These are phyloP conservation scores for Colletotrichum sp. DNA, from an alignment of 2,329 filamentous ascomycete genomes.

Conservation along the genomic window DNA sequence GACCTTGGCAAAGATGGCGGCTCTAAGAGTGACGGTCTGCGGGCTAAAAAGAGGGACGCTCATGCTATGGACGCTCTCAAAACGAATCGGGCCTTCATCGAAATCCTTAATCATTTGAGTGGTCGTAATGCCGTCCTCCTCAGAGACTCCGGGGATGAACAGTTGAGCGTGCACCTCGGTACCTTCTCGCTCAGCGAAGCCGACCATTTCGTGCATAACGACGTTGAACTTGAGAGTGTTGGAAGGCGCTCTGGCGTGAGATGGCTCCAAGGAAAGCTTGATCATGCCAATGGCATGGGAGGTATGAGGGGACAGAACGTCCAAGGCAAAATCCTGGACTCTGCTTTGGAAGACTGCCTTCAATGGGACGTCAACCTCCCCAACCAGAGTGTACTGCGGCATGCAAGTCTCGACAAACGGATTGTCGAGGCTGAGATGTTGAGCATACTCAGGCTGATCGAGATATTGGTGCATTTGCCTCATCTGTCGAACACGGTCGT, in stretches of 20 bases:
- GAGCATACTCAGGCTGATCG: constrained; percentile 91
- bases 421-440: constrained; percentile 91
- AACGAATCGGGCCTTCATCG: constrained; percentile 89
- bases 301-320: constrained; percentile 92
- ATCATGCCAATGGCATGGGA: constrained; percentile 90
- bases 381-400: constrained; percentile 90
- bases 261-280: constrained; percentile 89
- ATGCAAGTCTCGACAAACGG: constrained; percentile 92
- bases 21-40: constrained; percentile 76
- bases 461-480: constrained; percentile 97
- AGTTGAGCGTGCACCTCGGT: constrained; percentile 95
- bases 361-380: constrained; percentile 91
- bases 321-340: constrained; percentile 91
- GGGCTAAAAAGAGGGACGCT: constrained; percentile 84
- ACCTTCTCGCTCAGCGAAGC: constrained; percentile 94
- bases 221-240: constrained; percentile 98
- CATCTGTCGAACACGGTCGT: constrained; percentile 88
- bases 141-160: constrained; percentile 91
- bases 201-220: constrained; percentile 94
- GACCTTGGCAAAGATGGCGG: constrained; percentile 90
- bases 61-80: constrained; percentile 99
- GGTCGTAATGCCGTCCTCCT: constrained; percentile 90
- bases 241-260: constrained; percentile 87
- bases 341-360: constrained; percentile 92
- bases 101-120: constrained; percentile 95